Evolutionary conservation across 306 rosid species (phyloP), one percentile per base, ranked within the genome.

Genomic region (Dalbergia oliveri): DNA sequence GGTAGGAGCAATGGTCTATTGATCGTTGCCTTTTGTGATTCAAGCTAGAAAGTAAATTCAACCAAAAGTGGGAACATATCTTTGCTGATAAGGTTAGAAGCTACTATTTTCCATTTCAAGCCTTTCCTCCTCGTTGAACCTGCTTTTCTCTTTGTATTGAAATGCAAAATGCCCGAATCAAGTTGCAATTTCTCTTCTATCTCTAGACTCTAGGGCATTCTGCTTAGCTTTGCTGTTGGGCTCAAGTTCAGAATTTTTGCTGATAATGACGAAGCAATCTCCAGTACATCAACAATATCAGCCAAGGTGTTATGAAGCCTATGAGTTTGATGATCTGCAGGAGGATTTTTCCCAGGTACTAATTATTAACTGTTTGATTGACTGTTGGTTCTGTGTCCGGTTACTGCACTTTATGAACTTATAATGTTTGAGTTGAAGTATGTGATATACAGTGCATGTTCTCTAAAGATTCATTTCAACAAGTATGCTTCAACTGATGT

Each of bases 281-380:
- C 83, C 82, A 16, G 11, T 23, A 8, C 56, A 79, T 54, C 81
- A 84, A 23, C 85, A 66, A 34, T 41, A 73, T 73, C 88, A 76
- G 76, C 23, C 68, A 15, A 74, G 51, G 2, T 80, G 44, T 82
- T 56, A 73, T 34, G 73, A 53, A 15, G 73, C 79, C 75, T 77
- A 73, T 67, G 83, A 83, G 58, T 88, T 87, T 41, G 90, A 88
- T 80, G 90, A 88, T 80, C 87, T 84, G 69, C 81, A 73, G 35
- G 76, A 76, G 51, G 87, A 88, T 60, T 90, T 82, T 73, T 84
- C 86, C 23, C 84, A 59, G 91, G 94, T 89, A 78, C 66, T 0
- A 9, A 43, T 43, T 43, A 47, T 3, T 14, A 44, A 58, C 0
- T 7, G 3, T n/a, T 49, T 75, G 2, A 0, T 41, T 45, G 47